Conservation (phyloP, 352 stramenopile genomes). For the Pythium pectinolyticum region DNA sequence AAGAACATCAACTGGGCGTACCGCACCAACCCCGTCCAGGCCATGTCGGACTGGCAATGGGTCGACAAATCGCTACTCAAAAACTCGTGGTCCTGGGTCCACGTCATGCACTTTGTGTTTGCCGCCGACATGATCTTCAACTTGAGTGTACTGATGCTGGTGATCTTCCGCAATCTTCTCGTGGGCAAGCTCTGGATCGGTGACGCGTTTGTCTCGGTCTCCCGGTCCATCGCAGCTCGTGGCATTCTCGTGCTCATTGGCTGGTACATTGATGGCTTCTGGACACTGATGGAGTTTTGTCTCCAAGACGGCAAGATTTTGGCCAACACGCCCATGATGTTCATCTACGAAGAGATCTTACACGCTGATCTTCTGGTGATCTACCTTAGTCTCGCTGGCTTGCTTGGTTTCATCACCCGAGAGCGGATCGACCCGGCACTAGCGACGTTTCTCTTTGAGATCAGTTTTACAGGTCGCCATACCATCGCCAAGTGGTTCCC, state of each 20-base stretch:
- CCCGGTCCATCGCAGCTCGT: conserved; percentile 32
- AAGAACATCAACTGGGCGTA: conserved; percentile 17
- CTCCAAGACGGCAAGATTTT: conserved; percentile 21
- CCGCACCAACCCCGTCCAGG: background rate
- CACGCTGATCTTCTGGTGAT: conserved; percentile 37
- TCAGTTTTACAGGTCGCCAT: conserved; percentile 5
- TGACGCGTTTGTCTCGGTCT: conserved; percentile 25
- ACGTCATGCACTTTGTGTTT: conserved; percentile 45
- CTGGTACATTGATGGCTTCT: conserved; percentile 46
- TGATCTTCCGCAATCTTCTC: conserved; percentile 25
- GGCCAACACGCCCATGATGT: background rate
- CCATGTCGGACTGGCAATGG: conserved; percentile 22
- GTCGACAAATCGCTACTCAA: conserved; percentile 28
- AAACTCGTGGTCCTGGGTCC: conserved; percentile 50
- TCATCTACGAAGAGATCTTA: conserved; percentile 1
- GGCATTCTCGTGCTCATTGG: conserved; percentile 37
- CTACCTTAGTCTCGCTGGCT: conserved; percentile 28
- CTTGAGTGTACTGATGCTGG: conserved; percentile 17
- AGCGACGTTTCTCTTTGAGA: conserved; percentile 9
- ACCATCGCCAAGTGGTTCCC: conserved; percentile 11
- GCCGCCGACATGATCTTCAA: conserved; percentile 29
- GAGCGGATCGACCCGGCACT: conserved; percentile 19
- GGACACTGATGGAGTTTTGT: conserved; percentile 41
- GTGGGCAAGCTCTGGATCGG: conserved; percentile 18
- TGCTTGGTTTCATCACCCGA: conserved; percentile 3